A percentile compares a stretch with the other conserved stretches of the same genome.
phyloP scores from a whole-genome alignment of 805 yeast species.

The Cyberlindnera meyerae region DNA sequence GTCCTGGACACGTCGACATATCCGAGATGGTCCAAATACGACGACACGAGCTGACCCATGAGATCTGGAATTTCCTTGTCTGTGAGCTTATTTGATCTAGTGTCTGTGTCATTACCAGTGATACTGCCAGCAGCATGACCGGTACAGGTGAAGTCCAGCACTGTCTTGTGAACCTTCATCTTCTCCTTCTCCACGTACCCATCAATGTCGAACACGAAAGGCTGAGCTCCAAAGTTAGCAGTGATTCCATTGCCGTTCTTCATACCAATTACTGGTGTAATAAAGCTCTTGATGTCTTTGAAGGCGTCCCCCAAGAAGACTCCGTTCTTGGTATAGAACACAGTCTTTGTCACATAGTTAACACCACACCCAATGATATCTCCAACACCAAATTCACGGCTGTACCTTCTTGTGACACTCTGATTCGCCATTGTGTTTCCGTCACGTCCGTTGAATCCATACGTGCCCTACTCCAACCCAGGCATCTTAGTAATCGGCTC shows the following conservation, averaged over 20 bases:
- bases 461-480: constrained; percentile 43
- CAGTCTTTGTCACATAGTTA: constrained; percentile 54
- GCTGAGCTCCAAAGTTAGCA: constrained; percentile 43
- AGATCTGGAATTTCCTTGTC: constrained; percentile 23
- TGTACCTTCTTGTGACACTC: constrained; percentile 35
- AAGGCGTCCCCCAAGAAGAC: constrained; percentile 53
- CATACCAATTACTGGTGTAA: constrained; percentile 45
- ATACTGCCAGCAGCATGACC: background rate
- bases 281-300: constrained; percentile 34
- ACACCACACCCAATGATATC: constrained; percentile 85
- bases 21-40: constrained; percentile 57
- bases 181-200: constrained; percentile 47
- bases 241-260: constrained; percentile 30
- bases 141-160: constrained; percentile 8
- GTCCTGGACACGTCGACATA: constrained; percentile 48
- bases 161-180: constrained; percentile 26
- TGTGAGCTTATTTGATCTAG: constrained; percentile 9
- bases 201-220: constrained; percentile 57
- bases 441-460: constrained; percentile 50
- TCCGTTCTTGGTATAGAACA: constrained; percentile 84
- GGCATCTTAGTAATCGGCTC: constrained; percentile 34
- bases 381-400: constrained; percentile 43
- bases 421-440: constrained; percentile 39
- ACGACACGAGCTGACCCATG: constrained; percentile 34
- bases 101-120: no score